Evolutionary conservation across 2,329 filamentous ascomycete species (phyloP).

Genomic region (Paracamarosporium sp.): DNA sequence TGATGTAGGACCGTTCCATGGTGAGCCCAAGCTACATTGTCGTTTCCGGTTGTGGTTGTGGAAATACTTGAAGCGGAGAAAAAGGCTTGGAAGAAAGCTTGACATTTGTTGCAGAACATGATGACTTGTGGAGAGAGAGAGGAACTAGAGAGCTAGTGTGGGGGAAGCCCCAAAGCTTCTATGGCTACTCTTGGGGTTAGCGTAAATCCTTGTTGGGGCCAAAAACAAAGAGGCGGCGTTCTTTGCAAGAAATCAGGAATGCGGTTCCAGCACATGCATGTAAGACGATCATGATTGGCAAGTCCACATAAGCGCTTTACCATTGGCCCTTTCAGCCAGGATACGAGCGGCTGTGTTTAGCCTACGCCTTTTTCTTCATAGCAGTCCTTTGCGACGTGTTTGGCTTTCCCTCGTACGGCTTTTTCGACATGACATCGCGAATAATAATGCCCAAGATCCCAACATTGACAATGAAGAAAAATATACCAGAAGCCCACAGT

Average conservation of each 20-base stretch:
- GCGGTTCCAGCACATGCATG: background rate
- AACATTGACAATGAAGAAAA: conserved; percentile 85
- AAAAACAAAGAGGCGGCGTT: too few relatives aligned
- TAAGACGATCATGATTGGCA: background rate
- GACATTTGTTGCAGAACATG: conserved; percentile 25
- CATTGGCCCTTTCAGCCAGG: background rate
- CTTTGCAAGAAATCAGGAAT: background rate
- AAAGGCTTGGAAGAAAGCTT: conserved; percentile 15
- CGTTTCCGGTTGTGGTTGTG: background rate
- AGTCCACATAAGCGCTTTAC: too few relatives aligned
- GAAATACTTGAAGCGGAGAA: conserved; percentile 9
- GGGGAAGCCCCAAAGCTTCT: background rate
- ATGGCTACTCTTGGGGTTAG: background rate
- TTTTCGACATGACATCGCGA: conserved; percentile 57
- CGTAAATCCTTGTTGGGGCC: background rate
- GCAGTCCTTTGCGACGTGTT: background rate
- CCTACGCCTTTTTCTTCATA: background rate
- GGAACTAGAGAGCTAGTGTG: background rate
- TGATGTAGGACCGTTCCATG: conserved; percentile 21
- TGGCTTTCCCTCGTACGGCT: background rate
- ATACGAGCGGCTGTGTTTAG: background rate
- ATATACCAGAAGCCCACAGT: conserved; percentile 75
- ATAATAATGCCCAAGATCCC: conserved; percentile 87
- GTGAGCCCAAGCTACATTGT: conserved; percentile 17
- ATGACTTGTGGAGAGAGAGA: background rate